phyloP scores from a whole-genome alignment of 371 early-diverging fungal genomes.

The Entomophthora muscae region DNA sequence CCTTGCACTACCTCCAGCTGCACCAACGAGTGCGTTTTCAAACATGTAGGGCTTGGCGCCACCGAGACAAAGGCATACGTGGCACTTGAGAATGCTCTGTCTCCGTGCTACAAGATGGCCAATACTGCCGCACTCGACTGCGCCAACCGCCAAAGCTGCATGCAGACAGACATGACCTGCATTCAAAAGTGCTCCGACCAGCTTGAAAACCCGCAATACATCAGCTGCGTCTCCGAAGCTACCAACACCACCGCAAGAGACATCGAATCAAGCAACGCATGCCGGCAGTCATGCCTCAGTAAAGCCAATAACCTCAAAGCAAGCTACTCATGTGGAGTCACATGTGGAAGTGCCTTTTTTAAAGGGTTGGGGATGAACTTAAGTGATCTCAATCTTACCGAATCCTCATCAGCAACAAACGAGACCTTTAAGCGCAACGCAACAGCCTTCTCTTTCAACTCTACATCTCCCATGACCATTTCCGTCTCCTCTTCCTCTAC shows the following conservation, averaged over 20 bases:
- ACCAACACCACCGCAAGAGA: neutral
- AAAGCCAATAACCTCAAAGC: neutral
- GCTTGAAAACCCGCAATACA: neutral
- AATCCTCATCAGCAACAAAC: no score
- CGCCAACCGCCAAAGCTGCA: neutral
- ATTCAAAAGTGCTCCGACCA: slow-evolving; percentile 1
- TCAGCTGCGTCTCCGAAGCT: neutral
- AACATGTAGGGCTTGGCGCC: neutral
- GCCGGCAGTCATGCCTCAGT: neutral
- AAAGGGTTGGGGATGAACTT: neutral
- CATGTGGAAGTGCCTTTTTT: neutral
- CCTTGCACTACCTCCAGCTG: neutral
- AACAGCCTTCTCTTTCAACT: no score
- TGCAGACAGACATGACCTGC: neutral
- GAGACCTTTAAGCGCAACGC: no score
- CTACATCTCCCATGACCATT: no score
- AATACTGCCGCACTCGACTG: neutral
- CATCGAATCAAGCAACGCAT: neutral
- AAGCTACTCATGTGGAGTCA: neutral
- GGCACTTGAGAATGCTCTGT: neutral
- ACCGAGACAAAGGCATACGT: neutral
- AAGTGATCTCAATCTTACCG: neutral
- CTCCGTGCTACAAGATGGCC: neutral
- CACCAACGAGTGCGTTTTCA: neutral
- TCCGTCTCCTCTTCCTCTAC: no score